Evolutionary conservation across 139 green algal species (phyloP).

Genomic region (Chlamydomonas incerta): DNA sequence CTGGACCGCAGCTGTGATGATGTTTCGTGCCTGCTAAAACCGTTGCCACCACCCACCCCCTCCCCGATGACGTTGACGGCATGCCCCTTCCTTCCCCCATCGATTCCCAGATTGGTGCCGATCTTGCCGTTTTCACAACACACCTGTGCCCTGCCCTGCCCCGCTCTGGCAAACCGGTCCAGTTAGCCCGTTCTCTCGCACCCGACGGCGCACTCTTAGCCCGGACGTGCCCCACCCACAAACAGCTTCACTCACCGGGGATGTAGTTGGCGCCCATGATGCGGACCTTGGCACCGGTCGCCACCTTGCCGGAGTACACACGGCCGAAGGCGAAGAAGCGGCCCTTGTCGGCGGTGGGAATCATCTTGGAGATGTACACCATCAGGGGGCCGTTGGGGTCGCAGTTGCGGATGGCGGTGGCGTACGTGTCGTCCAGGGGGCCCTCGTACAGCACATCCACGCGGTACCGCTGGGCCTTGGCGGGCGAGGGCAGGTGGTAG

Average conservation of each 20-base stretch:
- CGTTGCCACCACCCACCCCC: too few species aligned
- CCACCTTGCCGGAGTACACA: slow-evolving; percentile 95
- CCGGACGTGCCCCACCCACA: too few species aligned
- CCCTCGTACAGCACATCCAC: slow-evolving; percentile 98
- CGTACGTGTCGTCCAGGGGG: slow-evolving; percentile 96
- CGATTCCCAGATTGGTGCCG: too few species aligned
- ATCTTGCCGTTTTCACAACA: too few species aligned
- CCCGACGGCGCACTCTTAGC: too few species aligned
- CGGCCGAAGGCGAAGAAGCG: slow-evolving; percentile 99
- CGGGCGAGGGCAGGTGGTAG: slow-evolving; percentile 86
- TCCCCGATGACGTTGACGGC: too few species aligned
- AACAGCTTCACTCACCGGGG: slow-evolving; percentile 82
- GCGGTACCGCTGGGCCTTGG: slow-evolving; percentile 95
- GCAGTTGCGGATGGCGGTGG: slow-evolving; percentile 94
- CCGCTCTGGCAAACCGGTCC: too few species aligned
- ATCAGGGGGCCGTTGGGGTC: slow-evolving; percentile 96
- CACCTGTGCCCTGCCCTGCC: too few species aligned
- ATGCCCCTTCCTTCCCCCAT: too few species aligned
- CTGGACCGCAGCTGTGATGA: too few species aligned
- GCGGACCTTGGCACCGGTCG: slow-evolving; percentile 96
- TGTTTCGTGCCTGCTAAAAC: too few species aligned
- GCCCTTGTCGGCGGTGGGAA: slow-evolving; percentile 97
- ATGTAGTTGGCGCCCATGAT: slow-evolving; percentile 99
- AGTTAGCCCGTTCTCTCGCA: too few species aligned
- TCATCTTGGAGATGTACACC: slow-evolving; percentile 99